These are phyloP conservation scores for Aspergillus cejpii DNA, from an alignment of 2,329 filamentous ascomycete species.

Conservation along the genomic window DNA sequence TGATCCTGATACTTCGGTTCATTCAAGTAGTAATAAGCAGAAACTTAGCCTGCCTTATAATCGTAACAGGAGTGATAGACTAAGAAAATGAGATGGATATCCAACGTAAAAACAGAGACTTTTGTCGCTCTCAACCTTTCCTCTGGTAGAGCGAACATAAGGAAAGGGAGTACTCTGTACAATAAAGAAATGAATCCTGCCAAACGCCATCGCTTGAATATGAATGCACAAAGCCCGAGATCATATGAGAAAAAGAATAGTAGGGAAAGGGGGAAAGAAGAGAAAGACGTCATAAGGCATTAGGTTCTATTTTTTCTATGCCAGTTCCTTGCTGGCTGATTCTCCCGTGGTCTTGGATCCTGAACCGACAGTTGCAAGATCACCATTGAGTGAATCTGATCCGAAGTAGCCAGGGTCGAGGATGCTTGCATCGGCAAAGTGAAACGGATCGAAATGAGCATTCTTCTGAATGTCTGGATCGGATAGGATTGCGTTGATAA, in stretches of 20 bases:
- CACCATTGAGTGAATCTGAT: constrained; percentile 27
- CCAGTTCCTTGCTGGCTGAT: constrained; percentile 12
- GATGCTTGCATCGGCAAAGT: constrained; percentile 24
- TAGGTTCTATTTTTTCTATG: constrained; percentile 2
- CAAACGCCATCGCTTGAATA: constrained; percentile 16
- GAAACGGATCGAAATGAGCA: constrained; percentile 28
- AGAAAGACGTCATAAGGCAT: constrained; percentile 17
- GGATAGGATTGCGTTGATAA: constrained; percentile 34
- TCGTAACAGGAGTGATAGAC: constrained; percentile 3
- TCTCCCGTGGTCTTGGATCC: constrained; percentile 19
- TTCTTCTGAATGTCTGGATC: constrained; percentile 28
- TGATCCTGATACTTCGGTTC: too few species aligned
- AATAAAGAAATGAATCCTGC: neutral
- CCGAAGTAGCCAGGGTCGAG: constrained; percentile 36
- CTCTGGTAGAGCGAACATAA: too few species aligned
- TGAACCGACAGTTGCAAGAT: constrained; percentile 18
- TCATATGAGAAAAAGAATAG: neutral
- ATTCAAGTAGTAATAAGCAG: too few species aligned
- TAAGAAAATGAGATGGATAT: constrained; percentile 2
- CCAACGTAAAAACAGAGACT: constrained; percentile 4
- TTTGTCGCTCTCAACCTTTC: too few species aligned
- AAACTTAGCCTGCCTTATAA: too few species aligned
- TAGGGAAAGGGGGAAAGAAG: constrained; percentile 8
- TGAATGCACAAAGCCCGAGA: constrained; percentile 5
- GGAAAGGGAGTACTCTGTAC: too few species aligned